Conservation (phyloP, 345 rosid genomes). For the Laguncularia racemosa region DNA sequence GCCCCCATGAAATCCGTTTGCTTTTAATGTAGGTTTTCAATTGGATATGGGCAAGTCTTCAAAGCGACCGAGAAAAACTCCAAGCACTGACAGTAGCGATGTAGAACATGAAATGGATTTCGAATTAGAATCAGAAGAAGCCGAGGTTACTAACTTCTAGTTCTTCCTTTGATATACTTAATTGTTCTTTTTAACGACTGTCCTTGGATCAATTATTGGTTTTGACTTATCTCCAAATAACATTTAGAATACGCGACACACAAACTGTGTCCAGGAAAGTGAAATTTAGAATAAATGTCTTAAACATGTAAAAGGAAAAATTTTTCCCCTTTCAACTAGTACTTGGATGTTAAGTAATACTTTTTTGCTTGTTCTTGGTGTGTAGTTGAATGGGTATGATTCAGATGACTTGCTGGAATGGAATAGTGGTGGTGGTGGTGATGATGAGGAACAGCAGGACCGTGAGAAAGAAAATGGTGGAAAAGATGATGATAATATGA, state of each 20-base stretch:
- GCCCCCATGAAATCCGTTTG: no score
- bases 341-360: not conserved
- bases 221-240: no score
- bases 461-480: slow-evolving; percentile 12
- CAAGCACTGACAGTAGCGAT: slow-evolving; percentile 14
- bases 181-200: no score
- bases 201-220: no score
- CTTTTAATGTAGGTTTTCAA: not conserved
- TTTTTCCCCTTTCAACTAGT: no score
- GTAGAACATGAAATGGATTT: slow-evolving; percentile 15
- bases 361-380: not conserved
- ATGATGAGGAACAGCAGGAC: slow-evolving; percentile 20
- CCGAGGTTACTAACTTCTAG: not conserved
- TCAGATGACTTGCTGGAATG: slow-evolving; percentile 14
- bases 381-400: not conserved
- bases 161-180: not conserved
- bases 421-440: slow-evolving; percentile 12
- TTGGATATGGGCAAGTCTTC: slow-evolving; percentile 26
- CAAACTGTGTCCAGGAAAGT: no score
- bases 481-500: slow-evolving; percentile 53
- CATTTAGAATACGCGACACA: no score
- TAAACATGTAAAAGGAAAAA: no score
- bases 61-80: slow-evolving; percentile 26
- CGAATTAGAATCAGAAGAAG: slow-evolving; percentile 8
- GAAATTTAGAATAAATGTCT: no score